Percentiles rank a stretch among this genome's conserved stretches.
phyloP scores from a whole-genome alignment of 2,329 filamentous ascomycete genomes.

The Teratosphaeria zuluensis region DNA sequence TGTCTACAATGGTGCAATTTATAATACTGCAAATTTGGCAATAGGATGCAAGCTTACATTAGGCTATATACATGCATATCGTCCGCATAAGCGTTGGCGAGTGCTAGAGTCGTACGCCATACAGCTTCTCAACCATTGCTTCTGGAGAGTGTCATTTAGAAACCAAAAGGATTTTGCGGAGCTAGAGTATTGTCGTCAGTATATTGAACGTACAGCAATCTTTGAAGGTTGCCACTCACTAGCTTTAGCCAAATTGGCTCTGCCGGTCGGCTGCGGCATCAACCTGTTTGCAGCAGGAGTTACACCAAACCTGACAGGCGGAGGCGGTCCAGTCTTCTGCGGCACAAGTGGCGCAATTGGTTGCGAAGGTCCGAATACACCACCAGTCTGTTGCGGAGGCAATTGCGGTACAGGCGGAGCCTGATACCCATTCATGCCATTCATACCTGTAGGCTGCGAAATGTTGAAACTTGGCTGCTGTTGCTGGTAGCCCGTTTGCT shows the following conservation, averaged over 20 bases:
- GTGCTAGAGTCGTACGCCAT: too few species aligned
- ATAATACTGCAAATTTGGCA: too few species aligned
- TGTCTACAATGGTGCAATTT: too few species aligned
- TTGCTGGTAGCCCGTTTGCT: conserved; percentile 34
- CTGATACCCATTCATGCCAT: conserved; percentile 21
- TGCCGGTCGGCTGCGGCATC: conserved; percentile 75
- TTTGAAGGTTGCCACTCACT: conserved; percentile 58
- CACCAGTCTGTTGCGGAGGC: conserved; percentile 45
- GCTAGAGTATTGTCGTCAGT: conserved; percentile 34
- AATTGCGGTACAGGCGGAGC: conserved; percentile 39
- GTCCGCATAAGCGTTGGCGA: too few species aligned
- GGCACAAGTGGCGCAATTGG: conserved; percentile 55
- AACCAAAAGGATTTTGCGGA: conserved; percentile 62
- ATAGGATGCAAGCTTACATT: too few species aligned
- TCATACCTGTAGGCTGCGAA: conserved; percentile 29
- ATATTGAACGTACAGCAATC: conserved; percentile 6
- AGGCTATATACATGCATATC: too few species aligned
- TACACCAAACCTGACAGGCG: conserved; percentile 81
- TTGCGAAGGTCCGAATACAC: conserved; percentile 24
- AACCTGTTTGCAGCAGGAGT: conserved; percentile 63
- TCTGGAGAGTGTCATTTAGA: conserved; percentile 32
- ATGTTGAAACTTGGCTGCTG: conserved; percentile 35
- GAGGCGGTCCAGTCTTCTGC: conserved; percentile 77
- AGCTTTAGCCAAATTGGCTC: conserved; percentile 85
- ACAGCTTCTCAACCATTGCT: not conserved